phyloP scores from a whole-genome alignment of 2,329 filamentous ascomycete species.

The Sclerotinia spermophila region DNA sequence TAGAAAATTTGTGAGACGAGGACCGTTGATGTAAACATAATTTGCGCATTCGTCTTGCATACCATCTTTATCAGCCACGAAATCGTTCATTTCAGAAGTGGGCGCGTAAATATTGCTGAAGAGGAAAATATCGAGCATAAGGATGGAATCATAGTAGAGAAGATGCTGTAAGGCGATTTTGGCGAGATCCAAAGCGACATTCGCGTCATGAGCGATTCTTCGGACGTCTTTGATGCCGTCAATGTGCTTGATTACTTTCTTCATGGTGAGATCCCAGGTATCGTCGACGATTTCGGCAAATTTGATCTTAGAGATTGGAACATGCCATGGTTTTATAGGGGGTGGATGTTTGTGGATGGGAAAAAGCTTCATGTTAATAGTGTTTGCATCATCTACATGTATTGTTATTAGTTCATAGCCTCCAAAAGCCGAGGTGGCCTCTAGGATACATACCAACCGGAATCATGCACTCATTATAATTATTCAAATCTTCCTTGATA shows the following conservation, averaged over 20 bases:
- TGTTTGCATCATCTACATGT: conserved; percentile 76
- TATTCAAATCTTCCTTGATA: conserved; percentile 83
- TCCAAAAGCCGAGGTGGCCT: not conserved
- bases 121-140: conserved; percentile 92
- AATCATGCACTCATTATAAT: conserved; percentile 98
- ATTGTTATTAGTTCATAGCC: conserved; percentile 19
- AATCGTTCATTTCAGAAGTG: conserved; percentile 71
- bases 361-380: conserved; percentile 94
- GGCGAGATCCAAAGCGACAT: conserved; percentile 82
- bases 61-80: conserved; percentile 68
- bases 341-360: conserved; percentile 75
- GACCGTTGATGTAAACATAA: conserved; percentile 56
- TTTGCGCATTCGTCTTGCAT: conserved; percentile 83
- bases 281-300: conserved; percentile 60
- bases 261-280: conserved; percentile 73
- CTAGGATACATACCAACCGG: conserved; percentile 68
- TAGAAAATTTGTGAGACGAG: conserved; percentile 52
- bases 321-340: conserved; percentile 80
- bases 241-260: conserved; percentile 77
- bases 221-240: conserved; percentile 89
- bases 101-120: conserved; percentile 89
- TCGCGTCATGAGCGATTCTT: conserved; percentile 78
- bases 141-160: conserved; percentile 85
- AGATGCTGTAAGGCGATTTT: conserved; percentile 84
- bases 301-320: conserved; percentile 73